Base-by-base conservation (phyloP, 805 yeast species). In the Saccharomyces mikatae region DNA sequence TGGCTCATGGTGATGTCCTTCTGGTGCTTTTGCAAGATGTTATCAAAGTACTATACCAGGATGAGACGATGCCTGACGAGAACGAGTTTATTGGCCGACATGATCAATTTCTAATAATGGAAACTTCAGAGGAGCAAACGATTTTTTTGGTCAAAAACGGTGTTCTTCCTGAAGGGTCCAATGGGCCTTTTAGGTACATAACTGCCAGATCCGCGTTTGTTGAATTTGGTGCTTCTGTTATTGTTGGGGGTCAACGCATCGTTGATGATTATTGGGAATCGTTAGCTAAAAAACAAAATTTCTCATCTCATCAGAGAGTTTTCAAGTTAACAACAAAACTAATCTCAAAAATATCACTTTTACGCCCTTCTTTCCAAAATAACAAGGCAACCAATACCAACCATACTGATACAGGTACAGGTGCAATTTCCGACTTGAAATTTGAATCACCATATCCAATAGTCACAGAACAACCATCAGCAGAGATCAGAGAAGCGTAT, bases 191-290 rank as follows among this genome's bases (percentile, higher is more conserved):
- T 11, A 58, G 54, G 41, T 63, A 49, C 50, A 71, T 76, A 8
- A 71, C 80, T 11, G 78, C 80, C 2, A 71, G 75, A 48, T 72
- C 78, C 1, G 71, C 78, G 48, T 81, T 65, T 58, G 67, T 80
- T 52, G 70, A 70, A 49, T 80, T 79, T 64, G 85, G 85, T 36
- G 79, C 84, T 1, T 67, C 79, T 24, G 63, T 77, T 2, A 62
- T 81, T 22, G 66, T 67, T 1, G 62, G 67, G n/a, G 86, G 85
- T 6, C 65, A 67, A 41, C 71, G 84, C 54, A 71, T 80, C 3
- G 56, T 64, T 2, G 85, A 81, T 63, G 86, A 81, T 62, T 81
- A 81, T 62, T 81, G 82, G 81, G 84, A 80, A 57, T 69, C 68
- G 3, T 60, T 67, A 3, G 76, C 76, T 0, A 66, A 63, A 41